phyloP scores from a whole-genome alignment of 345 rosid species.

The Salix suchowensis region DNA sequence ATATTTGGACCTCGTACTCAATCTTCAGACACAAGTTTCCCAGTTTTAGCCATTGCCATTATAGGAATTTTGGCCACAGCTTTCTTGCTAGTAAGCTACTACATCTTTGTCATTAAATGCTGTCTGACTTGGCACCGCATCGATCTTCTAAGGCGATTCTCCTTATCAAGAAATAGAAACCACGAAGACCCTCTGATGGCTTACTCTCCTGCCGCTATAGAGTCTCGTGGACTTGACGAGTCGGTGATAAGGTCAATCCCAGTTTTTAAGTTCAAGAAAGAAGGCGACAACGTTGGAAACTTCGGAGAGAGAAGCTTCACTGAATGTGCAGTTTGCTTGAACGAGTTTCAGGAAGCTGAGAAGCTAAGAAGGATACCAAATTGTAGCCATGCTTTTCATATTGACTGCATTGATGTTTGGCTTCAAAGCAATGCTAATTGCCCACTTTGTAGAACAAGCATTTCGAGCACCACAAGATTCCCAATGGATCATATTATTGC shows the following conservation, averaged over 20 bases:
- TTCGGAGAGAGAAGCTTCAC: constrained; percentile 36
- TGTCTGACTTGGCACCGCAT: constrained; percentile 80
- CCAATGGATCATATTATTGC: constrained; percentile 32
- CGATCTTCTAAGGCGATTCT: constrained; percentile 54
- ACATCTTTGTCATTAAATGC: constrained; percentile 79
- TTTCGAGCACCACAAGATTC: constrained; percentile 43
- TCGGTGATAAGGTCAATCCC: constrained; percentile 81
- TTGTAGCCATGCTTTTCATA: constrained; percentile 79
- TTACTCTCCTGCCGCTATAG: constrained; percentile 35
- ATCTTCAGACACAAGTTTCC: constrained; percentile 52
- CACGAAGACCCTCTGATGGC: constrained; percentile 46
- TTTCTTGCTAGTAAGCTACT: constrained; percentile 79
- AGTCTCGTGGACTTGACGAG: constrained; percentile 71
- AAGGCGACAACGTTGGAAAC: constrained; percentile 18
- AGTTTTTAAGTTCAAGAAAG: constrained; percentile 58
- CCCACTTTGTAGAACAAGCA: constrained; percentile 75
- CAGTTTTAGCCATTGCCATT: constrained; percentile 68
- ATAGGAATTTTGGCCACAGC: constrained; percentile 82
- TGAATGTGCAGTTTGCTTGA: constrained; percentile 80
- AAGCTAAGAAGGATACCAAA: constrained; percentile 63
- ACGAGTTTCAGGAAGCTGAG: constrained; percentile 80
- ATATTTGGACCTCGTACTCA: constrained; percentile 21
- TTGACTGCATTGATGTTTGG: constrained; percentile 92
- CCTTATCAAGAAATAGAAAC: constrained; percentile 45
- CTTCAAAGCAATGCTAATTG: constrained; percentile 86